Conservation (phyloP, 2,329 filamentous ascomycete genomes). For the Graphilbum fragrans region DNA sequence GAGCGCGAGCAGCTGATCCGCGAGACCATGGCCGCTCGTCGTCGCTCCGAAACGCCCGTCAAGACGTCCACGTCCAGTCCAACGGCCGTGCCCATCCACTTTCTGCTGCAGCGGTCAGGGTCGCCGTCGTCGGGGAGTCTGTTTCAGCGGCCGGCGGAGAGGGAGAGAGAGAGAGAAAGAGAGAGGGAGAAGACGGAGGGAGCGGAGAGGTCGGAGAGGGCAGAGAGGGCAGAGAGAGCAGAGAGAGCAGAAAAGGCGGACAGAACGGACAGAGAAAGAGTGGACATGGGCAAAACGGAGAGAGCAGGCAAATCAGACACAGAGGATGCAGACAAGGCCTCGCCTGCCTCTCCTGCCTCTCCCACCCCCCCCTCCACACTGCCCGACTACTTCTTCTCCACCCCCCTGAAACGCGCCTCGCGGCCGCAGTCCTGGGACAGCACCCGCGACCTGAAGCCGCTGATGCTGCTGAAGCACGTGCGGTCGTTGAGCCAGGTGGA, state of each 20-base stretch:
- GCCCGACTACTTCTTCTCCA: conserved; percentile 7
- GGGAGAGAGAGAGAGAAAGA: neutral
- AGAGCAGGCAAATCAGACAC: too few relatives aligned
- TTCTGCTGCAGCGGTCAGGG: conserved; percentile 34
- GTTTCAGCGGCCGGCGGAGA: neutral
- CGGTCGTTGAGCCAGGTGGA: conserved; percentile 18
- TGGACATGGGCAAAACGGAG: too few relatives aligned
- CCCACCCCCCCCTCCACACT: neutral
- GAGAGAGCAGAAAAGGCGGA: too few relatives aligned
- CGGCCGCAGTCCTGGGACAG: conserved; percentile 51
- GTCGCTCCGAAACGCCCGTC: conserved; percentile 30
- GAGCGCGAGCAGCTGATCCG: conserved; percentile 24
- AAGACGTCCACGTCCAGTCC: conserved; percentile 36
- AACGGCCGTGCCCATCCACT: conserved; percentile 45
- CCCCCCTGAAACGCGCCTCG: conserved; percentile 23
- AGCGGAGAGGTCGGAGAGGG: neutral
- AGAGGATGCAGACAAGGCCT: too few relatives aligned
- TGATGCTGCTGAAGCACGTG: conserved; percentile 66
- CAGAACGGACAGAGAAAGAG: too few relatives aligned
- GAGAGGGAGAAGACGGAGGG: neutral
- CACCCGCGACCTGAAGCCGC: conserved; percentile 61
- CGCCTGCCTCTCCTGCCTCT: neutral
- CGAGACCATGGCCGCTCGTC: conserved; percentile 32
- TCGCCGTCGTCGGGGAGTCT: conserved; percentile 32
- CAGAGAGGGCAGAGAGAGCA: neutral